Conservation (phyloP, 305 asterid species). For the Fraxinus albicans region DNA sequence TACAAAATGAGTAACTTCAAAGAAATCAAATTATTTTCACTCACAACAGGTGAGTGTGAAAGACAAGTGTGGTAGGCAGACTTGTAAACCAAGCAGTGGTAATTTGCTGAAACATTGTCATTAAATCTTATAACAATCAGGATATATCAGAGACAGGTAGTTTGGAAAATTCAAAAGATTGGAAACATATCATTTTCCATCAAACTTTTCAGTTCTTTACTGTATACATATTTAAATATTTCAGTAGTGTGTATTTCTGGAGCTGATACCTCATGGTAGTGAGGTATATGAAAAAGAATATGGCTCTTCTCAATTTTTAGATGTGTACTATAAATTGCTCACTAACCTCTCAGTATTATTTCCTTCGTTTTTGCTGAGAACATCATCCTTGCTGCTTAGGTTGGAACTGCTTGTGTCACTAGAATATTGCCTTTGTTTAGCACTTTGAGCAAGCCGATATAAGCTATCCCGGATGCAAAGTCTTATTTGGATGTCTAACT, state of each 20-base stretch:
- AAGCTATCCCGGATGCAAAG: slow-evolving; percentile 85
- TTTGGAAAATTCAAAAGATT: not conserved
- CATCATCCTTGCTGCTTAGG: slow-evolving; percentile 49
- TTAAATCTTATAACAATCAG: not conserved
- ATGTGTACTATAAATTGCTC: slow-evolving; percentile 11
- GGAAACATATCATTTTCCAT: not conserved
- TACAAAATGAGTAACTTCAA: not conserved
- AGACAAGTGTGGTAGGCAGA: not conserved
- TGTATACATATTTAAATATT: not conserved
- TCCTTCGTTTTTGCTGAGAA: slow-evolving; percentile 37
- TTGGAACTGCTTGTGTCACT: slow-evolving; percentile 48
- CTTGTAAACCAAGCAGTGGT: not conserved
- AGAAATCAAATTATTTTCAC: not conserved
- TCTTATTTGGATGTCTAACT: slow-evolving; percentile 72
- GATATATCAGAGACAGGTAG: not conserved
- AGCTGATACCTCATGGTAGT: not conserved
- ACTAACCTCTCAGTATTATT: slow-evolving; percentile 62
- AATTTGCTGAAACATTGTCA: not conserved
- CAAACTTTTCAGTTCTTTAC: not conserved
- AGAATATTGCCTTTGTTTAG: slow-evolving; percentile 64
- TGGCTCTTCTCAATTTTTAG: not conserved
- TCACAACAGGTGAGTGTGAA: not conserved
- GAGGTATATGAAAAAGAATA: not conserved
- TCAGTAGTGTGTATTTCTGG: not conserved
- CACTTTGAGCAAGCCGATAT: slow-evolving; percentile 81